Conservation (phyloP, 805 yeast species). For the Candida qinlingensis region DNA sequence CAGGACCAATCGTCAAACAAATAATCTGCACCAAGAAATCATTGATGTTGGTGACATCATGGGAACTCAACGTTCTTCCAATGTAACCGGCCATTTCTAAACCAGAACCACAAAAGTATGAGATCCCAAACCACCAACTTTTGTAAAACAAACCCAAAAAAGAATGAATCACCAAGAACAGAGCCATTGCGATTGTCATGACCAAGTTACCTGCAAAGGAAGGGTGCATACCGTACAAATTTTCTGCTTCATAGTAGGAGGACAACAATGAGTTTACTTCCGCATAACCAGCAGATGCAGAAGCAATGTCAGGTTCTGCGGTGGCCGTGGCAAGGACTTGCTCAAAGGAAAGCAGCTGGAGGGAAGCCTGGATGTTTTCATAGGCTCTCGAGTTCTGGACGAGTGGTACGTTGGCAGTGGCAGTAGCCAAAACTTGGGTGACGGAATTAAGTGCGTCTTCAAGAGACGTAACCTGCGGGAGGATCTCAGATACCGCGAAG, state of each 20-base stretch:
- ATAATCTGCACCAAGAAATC: conserved; percentile 60
- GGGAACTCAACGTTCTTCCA: conserved; percentile 47
- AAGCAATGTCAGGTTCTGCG: conserved; percentile 2
- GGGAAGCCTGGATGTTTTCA: conserved; percentile 17
- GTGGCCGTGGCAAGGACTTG: conserved; percentile 13
- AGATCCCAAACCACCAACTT: conserved; percentile 62
- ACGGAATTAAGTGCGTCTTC: conserved; percentile 11
- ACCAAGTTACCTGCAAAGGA: conserved; percentile 52
- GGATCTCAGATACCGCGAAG: conserved; percentile 5
- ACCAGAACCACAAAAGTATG: conserved; percentile 50
- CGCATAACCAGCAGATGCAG: conserved; percentile 10
- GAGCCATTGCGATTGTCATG: conserved; percentile 48
- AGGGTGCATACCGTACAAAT: conserved; percentile 41
- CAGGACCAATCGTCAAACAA: conserved; percentile 73
- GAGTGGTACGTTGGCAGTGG: conserved; percentile 8
- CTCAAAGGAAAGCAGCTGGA: conserved; percentile 12
- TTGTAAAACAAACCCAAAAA: conserved; percentile 37
- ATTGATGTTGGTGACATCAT: conserved; percentile 29
- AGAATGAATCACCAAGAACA: conserved; percentile 39
- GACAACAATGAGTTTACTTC: conserved; percentile 6
- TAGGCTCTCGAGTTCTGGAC: conserved; percentile 16
- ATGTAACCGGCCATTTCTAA: conserved; percentile 67
- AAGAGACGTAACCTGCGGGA: conserved; percentile 16
- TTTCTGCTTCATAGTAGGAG: conserved; percentile 7
- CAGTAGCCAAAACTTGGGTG: conserved; percentile 15